Base-by-base conservation (phyloP, 2,329 filamentous ascomycete genomes). In the Huntiella moniliformis region DNA sequence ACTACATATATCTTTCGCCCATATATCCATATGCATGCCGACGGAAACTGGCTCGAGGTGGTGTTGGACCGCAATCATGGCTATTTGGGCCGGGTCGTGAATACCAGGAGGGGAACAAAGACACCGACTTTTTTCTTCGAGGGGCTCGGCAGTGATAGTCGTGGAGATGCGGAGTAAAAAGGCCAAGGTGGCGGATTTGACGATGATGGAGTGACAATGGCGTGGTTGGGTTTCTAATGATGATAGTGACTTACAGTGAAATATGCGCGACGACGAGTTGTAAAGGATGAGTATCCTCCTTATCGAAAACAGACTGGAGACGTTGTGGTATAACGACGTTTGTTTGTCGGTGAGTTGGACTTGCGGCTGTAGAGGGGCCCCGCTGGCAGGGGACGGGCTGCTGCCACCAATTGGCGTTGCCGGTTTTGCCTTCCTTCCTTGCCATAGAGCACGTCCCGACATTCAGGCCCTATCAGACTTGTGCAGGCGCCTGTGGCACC, bases 271-370 rank as follows among this genome's bases (percentile, higher is more conserved):
- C 39, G 44, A 49, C 34, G 39, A 49, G 36, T 31, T 41, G 32
- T 36, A 46, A 46, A 49, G 47, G 44, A 45, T 49, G 44, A 46
- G 44, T 42, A 32, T 49, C 44, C 39, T 46, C 47, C 37, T 46
- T 49, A 49, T 49, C 47, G 39, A 48, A 46, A 37, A 45, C 17
- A 43, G 44, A 35, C 38, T 42, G 43, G 35, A 34, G 43, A 46
- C 39, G 44, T 44, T 46, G 35, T 46, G 39, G 39, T 44, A 44
- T 46, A 49, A 17, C 34, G 22, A 49, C 47, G 47, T 49, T 44
- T 49, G 47, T 46, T 44, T 49, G 47, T 49, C 47, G 47, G 47
- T 46, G 44, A 49, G 44, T 46, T 49, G 32, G 40, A 43, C 18
- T 34, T 38, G 39, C 35, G 36, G 40, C n/a, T n/a, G 17, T 8